phyloP scores from a whole-genome alignment of 2,329 filamentous ascomycete species.

The Paraphaeosphaeria minitans region DNA sequence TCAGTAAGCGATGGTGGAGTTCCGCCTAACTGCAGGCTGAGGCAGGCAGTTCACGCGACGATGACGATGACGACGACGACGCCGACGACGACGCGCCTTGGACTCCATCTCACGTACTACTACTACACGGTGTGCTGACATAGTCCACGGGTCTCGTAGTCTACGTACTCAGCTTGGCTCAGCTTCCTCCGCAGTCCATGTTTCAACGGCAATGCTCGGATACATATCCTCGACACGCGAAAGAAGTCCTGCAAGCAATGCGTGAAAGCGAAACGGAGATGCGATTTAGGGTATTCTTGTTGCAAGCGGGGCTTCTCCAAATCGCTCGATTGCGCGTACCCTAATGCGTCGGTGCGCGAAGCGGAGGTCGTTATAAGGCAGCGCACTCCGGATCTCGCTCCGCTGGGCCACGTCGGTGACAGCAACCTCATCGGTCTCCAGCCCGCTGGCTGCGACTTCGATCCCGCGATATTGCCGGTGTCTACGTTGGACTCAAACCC shows the following conservation, averaged over 20 bases:
- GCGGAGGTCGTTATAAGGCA: conserved; percentile 34
- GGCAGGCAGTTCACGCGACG: conserved; percentile 2
- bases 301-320: conserved; percentile 37
- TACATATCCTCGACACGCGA: conserved; percentile 40
- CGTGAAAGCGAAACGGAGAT: conserved; percentile 37
- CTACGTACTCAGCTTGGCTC: background rate
- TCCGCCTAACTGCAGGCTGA: conserved; percentile 6
- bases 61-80: too few relatives aligned
- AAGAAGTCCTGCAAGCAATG: conserved; percentile 38
- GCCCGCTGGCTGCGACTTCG: background rate
- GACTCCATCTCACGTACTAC: background rate
- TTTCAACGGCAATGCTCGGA: conserved; percentile 27
- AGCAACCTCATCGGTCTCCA: conserved; percentile 5
- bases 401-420: conserved; percentile 10
- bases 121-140: background rate
- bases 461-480: conserved; percentile 5
- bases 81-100: background rate
- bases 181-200: background rate
- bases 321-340: conserved; percentile 34
- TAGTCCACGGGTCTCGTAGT: background rate
- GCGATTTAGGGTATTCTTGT: conserved; percentile 37
- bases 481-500: background rate
- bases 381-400: conserved; percentile 24
- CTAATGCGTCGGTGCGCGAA: conserved; percentile 27
- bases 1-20: conserved; percentile 1